Evolutionary conservation across 2,329 filamentous ascomycete genomes (phyloP).

Genomic region (Curvularia verruculosa): DNA sequence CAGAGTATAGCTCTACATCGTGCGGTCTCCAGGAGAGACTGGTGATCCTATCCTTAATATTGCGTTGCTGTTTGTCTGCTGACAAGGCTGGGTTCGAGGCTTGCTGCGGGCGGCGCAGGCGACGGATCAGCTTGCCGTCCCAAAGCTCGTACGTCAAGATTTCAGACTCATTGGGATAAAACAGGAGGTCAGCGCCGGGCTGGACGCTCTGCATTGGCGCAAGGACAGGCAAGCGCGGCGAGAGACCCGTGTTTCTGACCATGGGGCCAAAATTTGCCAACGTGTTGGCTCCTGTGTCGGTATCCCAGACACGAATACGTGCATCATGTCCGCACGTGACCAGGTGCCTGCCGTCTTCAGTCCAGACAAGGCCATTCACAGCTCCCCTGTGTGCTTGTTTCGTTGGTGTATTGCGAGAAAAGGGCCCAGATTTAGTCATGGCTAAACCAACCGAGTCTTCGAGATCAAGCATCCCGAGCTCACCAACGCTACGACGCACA

Average conservation of each 20-base stretch:
- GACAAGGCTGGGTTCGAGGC: constrained; percentile 17
- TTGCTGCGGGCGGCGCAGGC: constrained; percentile 68
- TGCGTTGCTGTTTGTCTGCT: constrained; percentile 47
- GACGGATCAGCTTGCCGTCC: constrained; percentile 73
- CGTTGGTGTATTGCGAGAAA: constrained; percentile 43
- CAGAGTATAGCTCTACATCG: constrained; percentile 76
- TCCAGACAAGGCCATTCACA: constrained; percentile 87
- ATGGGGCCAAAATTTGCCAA: constrained; percentile 85
- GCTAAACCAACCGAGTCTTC: constrained; percentile 78
- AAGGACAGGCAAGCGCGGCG: constrained; percentile 52
- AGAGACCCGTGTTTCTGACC: constrained; percentile 69
- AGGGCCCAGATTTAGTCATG: constrained; percentile 50
- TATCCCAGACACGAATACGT: constrained; percentile 85
- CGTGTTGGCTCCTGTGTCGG: constrained; percentile 80
- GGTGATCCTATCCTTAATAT: constrained; percentile 63
- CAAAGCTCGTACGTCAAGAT: constrained; percentile 81
- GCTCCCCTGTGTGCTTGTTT: constrained; percentile 74
- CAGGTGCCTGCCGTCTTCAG: constrained; percentile 75
- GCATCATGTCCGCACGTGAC: constrained; percentile 84
- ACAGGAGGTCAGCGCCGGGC: constrained; percentile 68
- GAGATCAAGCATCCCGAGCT: constrained; percentile 79
- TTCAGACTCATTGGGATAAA: constrained; percentile 78
- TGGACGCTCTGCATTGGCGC: constrained; percentile 66
- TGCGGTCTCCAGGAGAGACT: constrained; percentile 77
- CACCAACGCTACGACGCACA: constrained; percentile 76